Conservation (phyloP, 352 stramenopile species). For the Phytophthora pisi region DNA sequence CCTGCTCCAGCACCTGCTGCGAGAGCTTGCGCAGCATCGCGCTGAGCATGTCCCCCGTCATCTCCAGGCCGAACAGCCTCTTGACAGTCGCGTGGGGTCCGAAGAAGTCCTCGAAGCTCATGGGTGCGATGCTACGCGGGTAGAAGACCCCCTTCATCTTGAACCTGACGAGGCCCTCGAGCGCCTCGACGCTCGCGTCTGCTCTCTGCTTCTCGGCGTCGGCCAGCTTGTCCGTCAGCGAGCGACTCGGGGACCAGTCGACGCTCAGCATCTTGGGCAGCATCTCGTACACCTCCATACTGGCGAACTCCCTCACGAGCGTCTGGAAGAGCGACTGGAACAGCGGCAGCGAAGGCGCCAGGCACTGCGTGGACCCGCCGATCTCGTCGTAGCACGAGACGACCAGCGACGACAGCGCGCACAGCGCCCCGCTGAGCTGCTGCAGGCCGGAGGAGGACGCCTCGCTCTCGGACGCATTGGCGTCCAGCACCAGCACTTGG, state of each 20-base stretch:
- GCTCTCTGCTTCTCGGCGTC: constrained; percentile 10
- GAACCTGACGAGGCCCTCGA: constrained; percentile 45
- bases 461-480: constrained; percentile 7
- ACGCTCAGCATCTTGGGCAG: constrained; percentile 60
- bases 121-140: constrained; percentile 18
- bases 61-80: constrained; percentile 64
- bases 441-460: constrained; percentile 8
- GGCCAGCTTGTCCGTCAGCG: constrained; percentile 27
- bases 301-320: constrained; percentile 48
- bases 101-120: constrained; percentile 44
- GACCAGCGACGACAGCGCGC: constrained; percentile 69
- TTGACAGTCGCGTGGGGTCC: constrained; percentile 48
- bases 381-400: constrained; percentile 49
- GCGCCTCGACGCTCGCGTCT: constrained; percentile 13
- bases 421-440: constrained; percentile 50
- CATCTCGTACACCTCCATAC: constrained; percentile 65
- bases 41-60: constrained; percentile 63
- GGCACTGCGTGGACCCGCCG: constrained; percentile 15
- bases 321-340: constrained; percentile 57
- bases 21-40: constrained; percentile 44
- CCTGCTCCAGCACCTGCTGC: constrained; percentile 30
- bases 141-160: constrained; percentile 40
- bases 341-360: constrained; percentile 32
- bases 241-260: constrained; percentile 47
- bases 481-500: constrained; percentile 58